Evolutionary conservation across 2,329 filamentous ascomycete species (phyloP).

Genomic region (Trichophyton verrucosum): DNA sequence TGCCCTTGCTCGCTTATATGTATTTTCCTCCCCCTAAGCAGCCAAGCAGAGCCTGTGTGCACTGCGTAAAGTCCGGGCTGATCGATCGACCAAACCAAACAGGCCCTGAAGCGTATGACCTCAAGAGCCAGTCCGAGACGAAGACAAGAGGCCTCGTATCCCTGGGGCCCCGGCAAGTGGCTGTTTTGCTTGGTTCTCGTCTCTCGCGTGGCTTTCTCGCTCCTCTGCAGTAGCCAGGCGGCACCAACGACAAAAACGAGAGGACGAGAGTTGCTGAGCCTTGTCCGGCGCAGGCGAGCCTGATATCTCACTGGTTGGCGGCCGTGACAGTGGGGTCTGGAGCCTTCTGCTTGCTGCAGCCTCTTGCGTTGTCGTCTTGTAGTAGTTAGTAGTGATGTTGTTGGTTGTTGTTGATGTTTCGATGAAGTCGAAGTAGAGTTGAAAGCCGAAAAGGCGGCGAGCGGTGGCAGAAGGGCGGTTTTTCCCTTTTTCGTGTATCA

Average conservation of each 20-base stretch:
- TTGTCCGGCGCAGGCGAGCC: background rate
- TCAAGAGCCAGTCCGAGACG: background rate
- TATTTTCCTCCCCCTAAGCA: background rate
- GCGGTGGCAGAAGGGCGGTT: background rate
- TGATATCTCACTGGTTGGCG: background rate
- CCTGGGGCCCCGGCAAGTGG: background rate
- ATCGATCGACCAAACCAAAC: background rate
- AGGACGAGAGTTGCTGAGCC: background rate
- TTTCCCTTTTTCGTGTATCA: background rate
- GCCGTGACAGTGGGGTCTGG: background rate
- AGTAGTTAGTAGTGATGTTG: background rate
- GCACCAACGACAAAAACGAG: background rate
- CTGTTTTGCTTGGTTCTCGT: slow-evolving; percentile 3
- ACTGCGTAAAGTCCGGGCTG: background rate
- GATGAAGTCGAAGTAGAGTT: background rate
- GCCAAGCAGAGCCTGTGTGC: too few species aligned
- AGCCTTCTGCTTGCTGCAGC: background rate
- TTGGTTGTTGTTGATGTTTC: background rate
- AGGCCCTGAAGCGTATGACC: background rate
- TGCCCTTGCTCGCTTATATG: background rate
- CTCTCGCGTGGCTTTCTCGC: background rate
- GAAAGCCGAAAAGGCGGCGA: background rate
- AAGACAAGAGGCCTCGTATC: background rate
- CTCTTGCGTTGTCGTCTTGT: background rate
- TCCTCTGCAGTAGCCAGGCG: background rate